Base-by-base conservation (phyloP, 2,329 filamentous ascomycete genomes). In the Cercospora berteroae region DNA sequence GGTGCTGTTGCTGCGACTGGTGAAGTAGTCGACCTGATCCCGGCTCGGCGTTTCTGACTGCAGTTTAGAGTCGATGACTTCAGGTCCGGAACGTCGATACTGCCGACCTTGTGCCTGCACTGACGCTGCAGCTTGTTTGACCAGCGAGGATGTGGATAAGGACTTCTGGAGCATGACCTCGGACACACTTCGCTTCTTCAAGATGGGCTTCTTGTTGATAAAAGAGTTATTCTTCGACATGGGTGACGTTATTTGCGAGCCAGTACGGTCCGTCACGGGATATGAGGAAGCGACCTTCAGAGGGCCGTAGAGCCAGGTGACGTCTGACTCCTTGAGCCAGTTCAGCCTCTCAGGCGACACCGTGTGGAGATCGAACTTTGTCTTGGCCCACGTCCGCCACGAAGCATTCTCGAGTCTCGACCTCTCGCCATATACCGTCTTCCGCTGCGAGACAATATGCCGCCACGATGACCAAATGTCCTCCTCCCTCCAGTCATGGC, bases 391-490 rank as follows among this genome's bases (percentile, higher is more conserved):
- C 1, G 93, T 95, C 77, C 95, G 87, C 95, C 95, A 99, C 0
- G 93, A 97, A 3, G 95, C 95, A 79, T 99, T 98, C 79, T 98
- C 95, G 31, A 98, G 81, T 60, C 95, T 86, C 36, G 89, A 89
- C 39, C 90, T 87, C 78, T 97, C 94, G 73, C 88, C 89, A 71
- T 96, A 96, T 63, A 92, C 87, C 23, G 69, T 70, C 67, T 88
- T 88, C 74, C 90, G 86, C 74, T 92, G 91, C 29, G 91, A 89
- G 16, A 94, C 89, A 73, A 98, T 92, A 77, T 96, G 95, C 77
- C 93, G 89, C 95, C 95, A 98, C 1, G 94, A 97, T 5, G 92
- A 90, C 94, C 94, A 98, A 27, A 98, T 96, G 79, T 99, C 94
- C 79, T 98, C 94, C 80, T 97, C 93, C 70, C 87, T 88, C 92